Conservation (phyloP, 495 filamentous ascomycete species). For the Recurvomyces mirabilis region DNA sequence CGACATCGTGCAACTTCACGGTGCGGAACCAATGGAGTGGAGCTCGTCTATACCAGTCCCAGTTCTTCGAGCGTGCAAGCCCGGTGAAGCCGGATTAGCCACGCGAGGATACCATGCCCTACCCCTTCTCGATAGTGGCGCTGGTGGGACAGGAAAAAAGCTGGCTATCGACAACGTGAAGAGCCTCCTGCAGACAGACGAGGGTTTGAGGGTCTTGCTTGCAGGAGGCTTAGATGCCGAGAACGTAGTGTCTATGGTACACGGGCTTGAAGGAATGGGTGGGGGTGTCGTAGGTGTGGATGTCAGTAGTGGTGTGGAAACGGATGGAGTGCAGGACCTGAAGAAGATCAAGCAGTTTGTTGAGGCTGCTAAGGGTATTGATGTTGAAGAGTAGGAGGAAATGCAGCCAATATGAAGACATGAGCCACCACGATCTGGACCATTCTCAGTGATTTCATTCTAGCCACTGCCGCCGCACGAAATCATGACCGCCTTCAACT, state of each 20-base stretch:
- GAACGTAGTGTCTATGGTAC: conserved; percentile 58
- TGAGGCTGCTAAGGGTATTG: conserved; percentile 47
- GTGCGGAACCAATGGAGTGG: conserved; percentile 87
- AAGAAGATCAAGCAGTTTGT: conserved; percentile 78
- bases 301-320: conserved; percentile 88
- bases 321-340: conserved; percentile 65
- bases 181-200: conserved; percentile 48
- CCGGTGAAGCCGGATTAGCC: conserved; percentile 57
- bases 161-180: conserved; percentile 58
- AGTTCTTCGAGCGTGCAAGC: conserved; percentile 72
- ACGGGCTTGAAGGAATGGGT: conserved; percentile 36
- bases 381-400: background rate
- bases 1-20: conserved; percentile 90
- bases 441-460: no score
- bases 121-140: conserved; percentile 74
- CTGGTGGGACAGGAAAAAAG: conserved; percentile 67
- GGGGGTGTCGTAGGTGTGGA: conserved; percentile 66
- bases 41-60: conserved; percentile 74
- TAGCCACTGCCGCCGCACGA: background rate
- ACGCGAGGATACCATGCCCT: conserved; percentile 70
- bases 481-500: background rate
- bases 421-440: background rate
- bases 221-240: conserved; percentile 71
- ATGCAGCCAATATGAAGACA: background rate
- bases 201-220: conserved; percentile 56